A percentile compares a stretch with the other conserved stretches of the same genome.
Evolutionary conservation across 2,329 filamentous ascomycete species (phyloP).

Genomic region (Chaetothyriales sp.): DNA sequence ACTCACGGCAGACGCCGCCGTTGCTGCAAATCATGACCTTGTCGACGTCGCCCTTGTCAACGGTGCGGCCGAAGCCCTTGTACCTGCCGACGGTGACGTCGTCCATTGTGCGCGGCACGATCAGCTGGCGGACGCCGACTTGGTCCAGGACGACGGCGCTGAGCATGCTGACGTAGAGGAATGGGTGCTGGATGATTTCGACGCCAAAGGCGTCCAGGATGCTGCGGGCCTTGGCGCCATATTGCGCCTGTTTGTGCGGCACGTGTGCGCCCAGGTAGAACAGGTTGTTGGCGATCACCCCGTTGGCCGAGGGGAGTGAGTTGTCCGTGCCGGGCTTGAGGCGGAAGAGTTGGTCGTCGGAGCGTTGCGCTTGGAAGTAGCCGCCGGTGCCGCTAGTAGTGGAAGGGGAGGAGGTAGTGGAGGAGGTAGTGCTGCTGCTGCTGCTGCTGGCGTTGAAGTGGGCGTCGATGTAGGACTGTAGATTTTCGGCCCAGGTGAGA

Average conservation of each 20-base stretch:
- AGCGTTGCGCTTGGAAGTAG: conserved; percentile 10
- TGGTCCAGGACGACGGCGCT: conserved; percentile 60
- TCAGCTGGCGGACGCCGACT: conserved; percentile 51
- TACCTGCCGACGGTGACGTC: conserved; percentile 10
- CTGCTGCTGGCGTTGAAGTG: conserved; percentile 57
- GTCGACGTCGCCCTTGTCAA: conserved; percentile 10
- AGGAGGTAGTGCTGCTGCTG: background rate
- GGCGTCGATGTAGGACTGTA: conserved; percentile 61
- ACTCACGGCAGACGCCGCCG: conserved; percentile 10
- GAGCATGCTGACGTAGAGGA: conserved; percentile 74
- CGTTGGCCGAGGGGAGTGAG: conserved; percentile 78
- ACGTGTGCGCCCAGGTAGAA: conserved; percentile 63
- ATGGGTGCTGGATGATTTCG: conserved; percentile 84
- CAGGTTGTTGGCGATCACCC: conserved; percentile 73
- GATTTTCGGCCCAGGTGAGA: conserved; percentile 64
- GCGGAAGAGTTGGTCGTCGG: conserved; percentile 40
- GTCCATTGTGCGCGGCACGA: conserved; percentile 25
- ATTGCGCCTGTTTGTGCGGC: conserved; percentile 48
- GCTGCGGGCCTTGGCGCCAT: conserved; percentile 41
- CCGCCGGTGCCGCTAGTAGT: conserved; percentile 4
- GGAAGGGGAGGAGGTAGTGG: conserved; percentile 11
- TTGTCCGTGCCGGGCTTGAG: conserved; percentile 95
- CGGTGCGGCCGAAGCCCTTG: conserved; percentile 16
- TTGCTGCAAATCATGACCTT: conserved; percentile 16
- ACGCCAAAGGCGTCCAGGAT: conserved; percentile 78